A percentile compares a stretch with the other conserved stretches of the same genome.
Evolutionary conservation across 2,329 filamentous ascomycete genomes (phyloP).

Genomic region (Nannizzia gypsea): DNA sequence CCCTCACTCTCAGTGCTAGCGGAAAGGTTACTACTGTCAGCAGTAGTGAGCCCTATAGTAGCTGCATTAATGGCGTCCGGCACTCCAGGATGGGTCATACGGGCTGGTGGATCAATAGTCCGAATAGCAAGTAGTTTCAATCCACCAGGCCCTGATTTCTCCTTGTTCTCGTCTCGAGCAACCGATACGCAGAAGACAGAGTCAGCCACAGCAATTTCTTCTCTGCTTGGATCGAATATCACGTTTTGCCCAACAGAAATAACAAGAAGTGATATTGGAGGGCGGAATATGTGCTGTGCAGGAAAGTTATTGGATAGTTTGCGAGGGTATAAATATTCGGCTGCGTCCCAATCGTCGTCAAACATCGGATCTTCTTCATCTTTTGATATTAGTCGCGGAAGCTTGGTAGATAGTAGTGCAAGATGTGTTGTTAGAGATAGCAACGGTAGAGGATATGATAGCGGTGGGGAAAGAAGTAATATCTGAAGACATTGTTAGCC

Average conservation of each 20-base stretch:
- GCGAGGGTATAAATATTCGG: slow-evolving; percentile 62
- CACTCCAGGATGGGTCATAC: slow-evolving; percentile 59
- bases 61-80: slow-evolving; percentile 52
- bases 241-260: slow-evolving; percentile 76
- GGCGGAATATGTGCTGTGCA: slow-evolving; percentile 39
- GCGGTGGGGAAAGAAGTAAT: slow-evolving; percentile 78
- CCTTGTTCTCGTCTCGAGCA: slow-evolving; percentile 35
- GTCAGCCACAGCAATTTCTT: slow-evolving; percentile 89
- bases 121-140: slow-evolving; percentile 56
- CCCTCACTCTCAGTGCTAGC: slow-evolving; percentile 46
- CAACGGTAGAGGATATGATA: slow-evolving; percentile 85
- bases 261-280: slow-evolving; percentile 82
- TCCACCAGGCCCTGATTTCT: slow-evolving; percentile 22
- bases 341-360: slow-evolving; percentile 91
- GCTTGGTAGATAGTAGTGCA: slow-evolving; percentile 72
- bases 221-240: slow-evolving; percentile 82
- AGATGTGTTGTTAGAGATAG: slow-evolving; percentile 89
- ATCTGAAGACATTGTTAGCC: slow-evolving; percentile 46
- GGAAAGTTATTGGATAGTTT: slow-evolving; percentile 14
- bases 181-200: slow-evolving; percentile 77
- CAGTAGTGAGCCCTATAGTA: slow-evolving; percentile 32
- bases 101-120: slow-evolving; percentile 62
- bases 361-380: slow-evolving; percentile 94
- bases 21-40: slow-evolving; percentile 23
- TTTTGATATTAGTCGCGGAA: slow-evolving; percentile 77